Base-by-base conservation (phyloP, 352 stramenopile species). In the Phytophthora citricola region DNA sequence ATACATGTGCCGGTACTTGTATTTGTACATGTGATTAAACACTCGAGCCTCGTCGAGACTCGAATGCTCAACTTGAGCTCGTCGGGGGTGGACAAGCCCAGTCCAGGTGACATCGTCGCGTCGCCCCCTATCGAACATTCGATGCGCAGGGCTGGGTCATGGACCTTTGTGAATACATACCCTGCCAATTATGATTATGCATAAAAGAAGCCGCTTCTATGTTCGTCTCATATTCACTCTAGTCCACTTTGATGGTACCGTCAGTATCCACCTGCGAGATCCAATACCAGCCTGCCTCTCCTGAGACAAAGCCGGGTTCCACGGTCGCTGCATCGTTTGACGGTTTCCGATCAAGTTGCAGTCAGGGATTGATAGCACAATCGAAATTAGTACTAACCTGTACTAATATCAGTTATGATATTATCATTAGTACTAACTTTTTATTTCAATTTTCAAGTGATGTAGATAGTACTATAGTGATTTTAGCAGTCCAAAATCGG, bases 101-200 rank as follows among this genome's bases (percentile, higher is more conserved):
- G 11, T 14, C 38, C 38, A 20, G 8, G 38, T 43, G 38, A 43
- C 38, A 39, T 58, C 57, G 57, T 64, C 36, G 57, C 36, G 45
- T 64, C 27, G 57, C n/a, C 17, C 8, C 38, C 14, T 22, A 43
- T 43, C 38, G 38, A 43, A 43, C 38, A 43, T 43, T 43, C 38
- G 15, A 43, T 20, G 38, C 15, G 38, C n/a, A 43, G n/a, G n/a
- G n/a, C 14, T 11, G 3, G 14, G 14, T 22, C 38, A 22, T 2
- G 1, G 9, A 2, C 38, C 38, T 43, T 8, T 20, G n/a, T 10
- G 1, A 43, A 43, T 22, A 43, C 38, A 43, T 43, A 22, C 14
- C 38, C 38, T 43, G 14, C 0, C 17, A 17, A 32, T 20, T 43
- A 5, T 26, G 3, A n/a, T 26, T 51, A 12, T 20, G 17, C 22